Conservation (phyloP, 2,329 filamentous ascomycete species). For the Fusarium dlaminii region DNA sequence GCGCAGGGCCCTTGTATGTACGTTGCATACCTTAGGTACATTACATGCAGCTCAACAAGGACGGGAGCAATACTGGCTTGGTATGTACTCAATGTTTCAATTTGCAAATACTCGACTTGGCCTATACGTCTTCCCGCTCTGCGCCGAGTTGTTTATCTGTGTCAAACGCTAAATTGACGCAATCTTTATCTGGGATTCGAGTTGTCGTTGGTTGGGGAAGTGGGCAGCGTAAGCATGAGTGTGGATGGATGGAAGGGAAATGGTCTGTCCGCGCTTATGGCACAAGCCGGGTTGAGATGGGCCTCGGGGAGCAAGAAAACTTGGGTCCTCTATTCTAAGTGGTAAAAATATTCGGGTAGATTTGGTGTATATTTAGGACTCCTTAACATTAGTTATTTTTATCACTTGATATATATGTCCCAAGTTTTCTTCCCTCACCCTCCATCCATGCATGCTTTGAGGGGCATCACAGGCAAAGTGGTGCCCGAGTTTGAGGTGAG, state of each 20-base stretch:
- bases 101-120: neutral
- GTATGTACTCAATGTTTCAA: neutral
- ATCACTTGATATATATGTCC: neutral
- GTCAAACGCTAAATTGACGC: neutral
- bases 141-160: neutral
- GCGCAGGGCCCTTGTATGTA: neutral
- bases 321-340: neutral
- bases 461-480: neutral
- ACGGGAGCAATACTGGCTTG: neutral
- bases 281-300: neutral
- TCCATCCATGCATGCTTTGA: neutral
- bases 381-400: neutral
- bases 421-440: neutral
- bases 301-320: neutral
- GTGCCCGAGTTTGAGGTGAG: neutral
- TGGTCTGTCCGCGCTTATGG: constrained; percentile 1
- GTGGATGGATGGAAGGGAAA: neutral
- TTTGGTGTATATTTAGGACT: neutral
- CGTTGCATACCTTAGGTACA: neutral
- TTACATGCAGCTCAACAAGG: neutral
- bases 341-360: neutral
- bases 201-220: constrained; percentile 3
- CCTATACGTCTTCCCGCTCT: neutral
- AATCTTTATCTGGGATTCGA: neutral
- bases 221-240: constrained; percentile 16